Evolutionary conservation across 2,329 filamentous ascomycete species (phyloP).

Genomic region (Alternaria atra): DNA sequence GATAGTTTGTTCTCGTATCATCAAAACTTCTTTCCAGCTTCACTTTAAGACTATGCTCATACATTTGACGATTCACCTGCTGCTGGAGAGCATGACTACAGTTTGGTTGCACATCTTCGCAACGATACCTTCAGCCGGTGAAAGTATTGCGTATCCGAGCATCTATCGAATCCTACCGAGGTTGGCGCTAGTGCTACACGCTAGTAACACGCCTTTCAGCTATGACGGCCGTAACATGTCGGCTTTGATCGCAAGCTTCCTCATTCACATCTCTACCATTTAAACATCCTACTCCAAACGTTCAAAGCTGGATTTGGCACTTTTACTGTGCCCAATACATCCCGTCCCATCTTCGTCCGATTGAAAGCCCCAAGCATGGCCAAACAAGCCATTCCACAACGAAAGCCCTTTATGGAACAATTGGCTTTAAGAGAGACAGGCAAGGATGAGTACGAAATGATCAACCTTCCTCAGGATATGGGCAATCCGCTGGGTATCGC

Average conservation of each 20-base stretch:
- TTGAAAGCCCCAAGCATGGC: not conserved
- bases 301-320: not conserved
- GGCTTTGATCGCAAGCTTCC: not conserved
- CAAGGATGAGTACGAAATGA: slow-evolving; percentile 25
- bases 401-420: slow-evolving; percentile 24
- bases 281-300: not conserved
- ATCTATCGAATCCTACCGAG: not conserved
- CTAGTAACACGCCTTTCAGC: not conserved
- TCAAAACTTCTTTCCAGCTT: not conserved
- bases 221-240: not conserved
- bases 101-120: not conserved
- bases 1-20: not conserved
- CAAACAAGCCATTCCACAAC: not conserved
- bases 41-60: not conserved
- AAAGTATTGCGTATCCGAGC: not conserved
- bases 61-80: not conserved
- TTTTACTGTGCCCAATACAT: not conserved
- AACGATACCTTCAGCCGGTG: not conserved
- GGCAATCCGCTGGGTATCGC: slow-evolving; percentile 52
- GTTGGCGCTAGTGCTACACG: not conserved
- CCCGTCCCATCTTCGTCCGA: not conserved
- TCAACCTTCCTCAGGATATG: slow-evolving; percentile 48
- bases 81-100: not conserved
- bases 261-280: not conserved
- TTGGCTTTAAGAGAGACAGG: slow-evolving; percentile 21